Base-by-base conservation (phyloP, 257 asterid species). In the Solanum bukasovii region DNA sequence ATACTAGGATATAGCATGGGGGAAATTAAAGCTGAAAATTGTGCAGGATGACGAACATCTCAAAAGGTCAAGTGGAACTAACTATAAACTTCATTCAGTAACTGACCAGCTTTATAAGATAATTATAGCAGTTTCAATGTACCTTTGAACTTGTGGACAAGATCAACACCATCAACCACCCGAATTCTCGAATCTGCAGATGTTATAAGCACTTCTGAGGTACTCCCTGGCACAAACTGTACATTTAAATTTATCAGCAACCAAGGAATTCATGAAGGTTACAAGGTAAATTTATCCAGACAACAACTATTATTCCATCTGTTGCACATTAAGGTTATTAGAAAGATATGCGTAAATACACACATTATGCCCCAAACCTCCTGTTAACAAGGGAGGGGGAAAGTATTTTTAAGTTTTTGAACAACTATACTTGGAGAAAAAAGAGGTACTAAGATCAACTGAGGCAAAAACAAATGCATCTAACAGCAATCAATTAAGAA, bases 71-170 rank as follows among this genome's bases (percentile, higher is more conserved):
- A 79, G 85, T 79, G 85, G 67, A 61, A 79, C 67, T 27, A 27
- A 44, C 85, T 8, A 79, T 16, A 44, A 44, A 79, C 84, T 25
- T 7, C 84, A 44, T 4, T 79, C 29, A 11, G 44, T 25, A 52
- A 82, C 71, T 12, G 42, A 82, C 70, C 86, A 61, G 46, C 27
- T 46, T 78, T 74, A 87, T 31, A 82, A 68, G 56, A 27, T 67
- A 10, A 49, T 20, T 81, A n/a, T 18, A 27, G 14, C 2, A 49
- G 63, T 44, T 84, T 40, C 52, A 67, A 79, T 84, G 33, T 88
- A 97, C 99, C 99, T 97, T 96, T 97, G 90, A 94, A 96, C 92
- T 96, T 97, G 94, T 97, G 99, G 88, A 94, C 96, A 87, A 97
- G 93, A 90, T 97, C 99, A 91, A 85, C 86, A 89, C 98, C 96